Conservation (phyloP, 495 filamentous ascomycete genomes). For the Lasiosphaeris hirsuta region DNA sequence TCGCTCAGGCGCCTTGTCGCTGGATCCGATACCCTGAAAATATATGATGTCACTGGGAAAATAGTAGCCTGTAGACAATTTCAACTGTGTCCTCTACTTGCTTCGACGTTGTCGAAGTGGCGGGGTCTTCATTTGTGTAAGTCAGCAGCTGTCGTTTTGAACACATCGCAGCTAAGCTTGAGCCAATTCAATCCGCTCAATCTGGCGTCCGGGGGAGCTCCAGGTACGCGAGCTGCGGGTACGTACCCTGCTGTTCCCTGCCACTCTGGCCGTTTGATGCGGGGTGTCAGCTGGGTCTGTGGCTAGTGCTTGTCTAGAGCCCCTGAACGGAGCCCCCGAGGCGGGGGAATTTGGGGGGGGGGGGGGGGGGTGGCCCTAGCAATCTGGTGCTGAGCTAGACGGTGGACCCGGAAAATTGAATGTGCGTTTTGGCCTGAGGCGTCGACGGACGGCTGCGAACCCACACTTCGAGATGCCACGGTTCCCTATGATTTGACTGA, state of each 20-base stretch:
- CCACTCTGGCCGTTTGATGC: no score
- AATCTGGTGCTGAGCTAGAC: no score
- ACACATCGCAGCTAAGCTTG: constrained; percentile 21
- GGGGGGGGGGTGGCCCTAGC: not conserved
- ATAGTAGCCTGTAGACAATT: not conserved
- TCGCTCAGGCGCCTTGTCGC: not conserved
- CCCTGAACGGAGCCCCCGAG: not conserved
- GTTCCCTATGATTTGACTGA: constrained; percentile 35
- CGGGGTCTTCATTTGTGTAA: not conserved
- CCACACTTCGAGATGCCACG: constrained; percentile 40
- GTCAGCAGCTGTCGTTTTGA: constrained; percentile 10
- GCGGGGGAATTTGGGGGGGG: not conserved
- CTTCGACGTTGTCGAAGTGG: constrained; percentile 4
- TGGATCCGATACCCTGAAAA: not conserved
- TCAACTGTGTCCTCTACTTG: constrained; percentile 9
- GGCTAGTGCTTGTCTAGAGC: constrained; percentile 6
- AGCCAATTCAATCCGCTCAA: constrained; percentile 13
- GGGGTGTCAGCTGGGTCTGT: not conserved
- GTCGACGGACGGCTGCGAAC: constrained; percentile 15
- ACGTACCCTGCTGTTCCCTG: not conserved
- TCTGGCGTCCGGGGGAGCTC: constrained; percentile 17
- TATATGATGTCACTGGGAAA: not conserved
- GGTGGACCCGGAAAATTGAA: constrained; percentile 35
- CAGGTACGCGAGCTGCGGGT: constrained; percentile 3
- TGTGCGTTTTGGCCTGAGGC: constrained; percentile 34